Conservation (phyloP, 768 basidiomycete species). For the Imleria badia region DNA sequence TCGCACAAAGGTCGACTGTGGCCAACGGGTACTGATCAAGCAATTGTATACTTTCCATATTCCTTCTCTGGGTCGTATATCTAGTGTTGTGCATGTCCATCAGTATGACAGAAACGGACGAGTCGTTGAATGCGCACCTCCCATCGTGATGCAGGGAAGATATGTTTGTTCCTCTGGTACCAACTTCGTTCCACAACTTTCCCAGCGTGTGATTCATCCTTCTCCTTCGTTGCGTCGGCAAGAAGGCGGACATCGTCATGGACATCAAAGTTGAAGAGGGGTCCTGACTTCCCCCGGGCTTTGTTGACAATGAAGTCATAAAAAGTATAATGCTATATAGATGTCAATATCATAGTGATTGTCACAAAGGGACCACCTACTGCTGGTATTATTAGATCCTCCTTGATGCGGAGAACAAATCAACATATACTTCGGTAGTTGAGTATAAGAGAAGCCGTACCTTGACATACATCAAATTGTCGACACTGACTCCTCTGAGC, state of each 20-base stretch:
- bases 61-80: conserved; percentile 93
- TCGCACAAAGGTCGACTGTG: neutral
- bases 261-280: conserved; percentile 97
- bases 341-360: neutral
- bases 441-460: conserved; percentile 37
- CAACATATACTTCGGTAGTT: neutral
- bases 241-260: conserved; percentile 96
- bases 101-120: neutral
- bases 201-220: conserved; percentile 98
- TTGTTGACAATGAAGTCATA: conserved; percentile 99
- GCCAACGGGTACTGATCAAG: conserved; percentile 26
- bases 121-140: conserved; percentile 56
- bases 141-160: conserved; percentile 96
- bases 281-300: conserved; percentile 96
- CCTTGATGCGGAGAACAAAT: conserved; percentile 46
- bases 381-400: conserved; percentile 97
- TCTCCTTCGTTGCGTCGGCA: conserved; percentile 93
- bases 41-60: conserved; percentile 90
- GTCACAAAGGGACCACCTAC: conserved; percentile 44
- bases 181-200: conserved; percentile 97
- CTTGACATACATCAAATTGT: conserved; percentile 99
- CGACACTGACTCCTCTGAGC: conserved; percentile 83
- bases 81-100: conserved; percentile 34
- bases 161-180: conserved; percentile 96
- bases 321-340: conserved; percentile 89